Conservation (phyloP, 2,329 filamentous ascomycete species). For the Penicillium sp. region DNA sequence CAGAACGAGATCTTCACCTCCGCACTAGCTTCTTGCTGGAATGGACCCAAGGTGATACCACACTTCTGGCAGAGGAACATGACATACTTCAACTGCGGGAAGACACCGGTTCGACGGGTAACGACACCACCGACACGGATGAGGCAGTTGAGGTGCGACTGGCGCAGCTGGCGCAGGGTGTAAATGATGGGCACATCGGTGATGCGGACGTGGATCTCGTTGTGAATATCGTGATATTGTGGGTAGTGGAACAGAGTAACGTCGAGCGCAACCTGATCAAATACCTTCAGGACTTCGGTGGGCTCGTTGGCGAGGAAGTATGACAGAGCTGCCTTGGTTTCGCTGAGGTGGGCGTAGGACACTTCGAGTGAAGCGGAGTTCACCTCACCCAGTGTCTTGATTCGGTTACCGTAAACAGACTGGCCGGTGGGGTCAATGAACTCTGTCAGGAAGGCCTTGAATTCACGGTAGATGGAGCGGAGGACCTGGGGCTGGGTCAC, state of each 20-base stretch:
- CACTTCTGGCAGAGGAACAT: slow-evolving; percentile 98
- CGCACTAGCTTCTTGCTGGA: slow-evolving; percentile 94
- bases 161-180: slow-evolving; percentile 89
- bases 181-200: slow-evolving; percentile 92
- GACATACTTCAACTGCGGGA: slow-evolving; percentile 96
- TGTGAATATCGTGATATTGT: slow-evolving; percentile 95
- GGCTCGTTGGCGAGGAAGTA: slow-evolving; percentile 97
- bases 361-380: slow-evolving; percentile 96
- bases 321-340: slow-evolving; percentile 87
- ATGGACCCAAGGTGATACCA: slow-evolving; percentile 85
- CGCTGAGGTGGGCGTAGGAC: slow-evolving; percentile 87
- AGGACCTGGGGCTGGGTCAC: slow-evolving; percentile 86
- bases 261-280: slow-evolving; percentile 95
- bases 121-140: slow-evolving; percentile 94
- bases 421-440: slow-evolving; percentile 86
- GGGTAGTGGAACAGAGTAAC: slow-evolving; percentile 94
- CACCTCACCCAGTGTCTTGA: slow-evolving; percentile 92
- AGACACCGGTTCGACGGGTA: slow-evolving; percentile 89
- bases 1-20: slow-evolving; percentile 97
- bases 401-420: slow-evolving; percentile 92
- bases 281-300: slow-evolving; percentile 91
- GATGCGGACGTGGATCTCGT: slow-evolving; percentile 96
- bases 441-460: slow-evolving; percentile 95
- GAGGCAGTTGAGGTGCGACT: slow-evolving; percentile 93
- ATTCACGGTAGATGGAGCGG: slow-evolving; percentile 90